Conservation (phyloP, 768 basidiomycete genomes). For the Auricularia sp. region DNA sequence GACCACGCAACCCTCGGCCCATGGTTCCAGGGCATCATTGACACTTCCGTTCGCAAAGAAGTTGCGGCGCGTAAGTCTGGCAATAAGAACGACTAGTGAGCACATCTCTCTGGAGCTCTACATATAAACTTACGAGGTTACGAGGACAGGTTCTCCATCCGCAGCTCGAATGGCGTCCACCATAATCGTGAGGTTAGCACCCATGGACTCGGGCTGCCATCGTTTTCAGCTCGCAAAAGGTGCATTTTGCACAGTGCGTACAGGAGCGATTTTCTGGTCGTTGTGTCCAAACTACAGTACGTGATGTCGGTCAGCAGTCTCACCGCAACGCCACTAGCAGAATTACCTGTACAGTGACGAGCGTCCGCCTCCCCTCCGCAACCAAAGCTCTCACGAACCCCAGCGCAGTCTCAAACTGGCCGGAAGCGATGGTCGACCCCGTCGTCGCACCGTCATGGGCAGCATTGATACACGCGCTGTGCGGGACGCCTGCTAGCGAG, state of each 20-base stretch:
- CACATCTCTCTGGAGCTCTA: background rate
- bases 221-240: background rate
- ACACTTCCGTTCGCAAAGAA: slow-evolving; percentile 29
- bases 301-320: background rate
- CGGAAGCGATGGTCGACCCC: slow-evolving; percentile 28
- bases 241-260: background rate
- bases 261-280: slow-evolving; percentile 24
- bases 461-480: slow-evolving; percentile 31
- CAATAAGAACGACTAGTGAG: background rate
- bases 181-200: slow-evolving; percentile 31
- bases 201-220: slow-evolving; percentile 29
- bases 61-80: slow-evolving; percentile 24
- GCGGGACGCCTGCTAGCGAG: slow-evolving; percentile 16
- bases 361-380: slow-evolving; percentile 24
- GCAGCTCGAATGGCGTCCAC: slow-evolving; percentile 25
- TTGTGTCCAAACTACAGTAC: slow-evolving; percentile 29
- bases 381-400: slow-evolving; percentile 25
- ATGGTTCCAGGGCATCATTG: slow-evolving; percentile 15
- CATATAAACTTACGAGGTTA: slow-evolving; percentile 20
- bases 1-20: background rate
- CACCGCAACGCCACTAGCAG: background rate
- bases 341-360: slow-evolving; percentile 24
- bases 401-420: slow-evolving; percentile 28
- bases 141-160: slow-evolving; percentile 27
- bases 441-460: slow-evolving; percentile 34